Base-by-base conservation (phyloP, 352 stramenopile species). In the Pythium aquatile region DNA sequence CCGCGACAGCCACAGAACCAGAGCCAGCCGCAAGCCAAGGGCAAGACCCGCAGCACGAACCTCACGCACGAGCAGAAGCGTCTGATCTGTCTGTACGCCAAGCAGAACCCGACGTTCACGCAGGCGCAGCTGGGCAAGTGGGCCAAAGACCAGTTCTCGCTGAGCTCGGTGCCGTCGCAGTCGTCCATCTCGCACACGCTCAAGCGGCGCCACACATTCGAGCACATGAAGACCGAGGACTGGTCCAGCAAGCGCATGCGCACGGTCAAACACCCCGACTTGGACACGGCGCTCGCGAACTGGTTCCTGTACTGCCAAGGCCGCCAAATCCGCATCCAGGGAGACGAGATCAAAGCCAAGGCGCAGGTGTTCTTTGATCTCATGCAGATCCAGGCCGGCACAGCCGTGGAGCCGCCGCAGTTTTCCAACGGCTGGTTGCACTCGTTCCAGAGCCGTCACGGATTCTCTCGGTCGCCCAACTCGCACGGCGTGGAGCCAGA, bases 391-490 rank as follows among this genome's bases (percentile, higher is more conserved):
- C 69, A 80, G 16, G 64, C 68, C 42, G 24, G 53, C 14, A 40
- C 53, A 1, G 53, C 29, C 1, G 54, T 20, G 32, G 65, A 80
- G 10, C 74, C 78, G 47, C 85, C 83, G 37, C 81, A 90, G 67
- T 94, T 94, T 61, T 94, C 83, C n/a, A 94, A 94, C 64, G 85
- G 85, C 1, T 94, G 85, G 85, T 78, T 94, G 74, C 84, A 91
- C 59, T 92, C 83, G 32, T 94, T 93, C 58, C 85, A 92, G 72
- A 78, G 74, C 4, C 74, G 85, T 46, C 82, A 93, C 54, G 82
- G 83, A 1, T 92, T 92, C 57, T 81, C 79, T 32, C 71, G 72
- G 35, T 72, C 66, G 16, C 54, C 73, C 8, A 74, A 60, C 37
- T 71, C 63, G 26, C 61, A 70, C 40, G 48, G 32, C 17, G 55